Evolutionary conservation across 495 filamentous ascomycete species (phyloP), one percentile per base, ranked within the genome.

Genomic region (Pyrenula aspistea): DNA sequence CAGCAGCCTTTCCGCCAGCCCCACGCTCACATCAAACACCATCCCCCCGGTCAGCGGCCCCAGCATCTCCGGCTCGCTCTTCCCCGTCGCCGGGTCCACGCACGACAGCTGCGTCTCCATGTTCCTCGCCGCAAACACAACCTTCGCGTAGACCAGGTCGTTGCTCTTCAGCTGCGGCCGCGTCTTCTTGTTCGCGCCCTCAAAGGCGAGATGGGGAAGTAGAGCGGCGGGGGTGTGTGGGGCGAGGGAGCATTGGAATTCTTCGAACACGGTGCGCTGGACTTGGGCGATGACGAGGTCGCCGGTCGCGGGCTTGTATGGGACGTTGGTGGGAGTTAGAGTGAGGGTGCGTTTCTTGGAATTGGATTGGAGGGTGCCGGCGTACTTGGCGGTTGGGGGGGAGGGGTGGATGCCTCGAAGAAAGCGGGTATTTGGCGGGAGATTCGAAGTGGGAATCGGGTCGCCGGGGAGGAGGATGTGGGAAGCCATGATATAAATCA

Each of bases 91-190:
- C 0, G 88, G 78, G 49, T 89, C 86, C 21, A 93, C 86, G 66
- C 93, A 97, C 55, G 91, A 87, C 3, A 98, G 75, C 65, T 98
- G 93, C 0, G 89, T 81, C 61, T 96, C 89, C 71, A 89, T 87
- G 63, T 91, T 85, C 49, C 83, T 83, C 53, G 88, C 85, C 11
- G 91, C 79, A 19, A 72, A 73, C 11, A 84, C 74, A 22, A 80
- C 72, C 31, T 93, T 84, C 12, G 91, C 91, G 69, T 96, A 96
- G 25, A 97, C 88, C 10, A 95, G 67, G 49, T 85, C 80, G 25
- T 91, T 89, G 2, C 79, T 67, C 47, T 73, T 68, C 58, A 98
- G 77, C 56, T 85, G 77, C 2, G 93, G 93, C 10, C 90, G 81
- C 2, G 89, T 94, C 67, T 97, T 98, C 68, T 89, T 94, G 36